A percentile compares a stretch with the other conserved stretches of the same genome.
Conservation (phyloP, 163 green algal genomes). For the Smithsoniella earleae region DNA sequence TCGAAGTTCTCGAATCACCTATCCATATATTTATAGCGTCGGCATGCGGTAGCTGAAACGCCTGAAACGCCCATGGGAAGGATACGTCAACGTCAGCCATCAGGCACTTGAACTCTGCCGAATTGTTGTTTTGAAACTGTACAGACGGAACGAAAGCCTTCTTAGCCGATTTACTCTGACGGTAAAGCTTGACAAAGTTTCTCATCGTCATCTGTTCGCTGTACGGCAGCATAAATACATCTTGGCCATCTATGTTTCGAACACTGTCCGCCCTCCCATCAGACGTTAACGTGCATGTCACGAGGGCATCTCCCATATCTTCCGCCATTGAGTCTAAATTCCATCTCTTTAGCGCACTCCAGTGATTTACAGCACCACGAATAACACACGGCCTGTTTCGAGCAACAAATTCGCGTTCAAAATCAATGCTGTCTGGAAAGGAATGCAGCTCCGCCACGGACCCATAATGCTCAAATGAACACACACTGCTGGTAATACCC, state of each 20-base stretch:
- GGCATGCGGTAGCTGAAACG: conserved; percentile 47
- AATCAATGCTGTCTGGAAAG: neutral
- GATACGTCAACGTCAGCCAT: conserved; percentile 41
- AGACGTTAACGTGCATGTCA: conserved; percentile 12
- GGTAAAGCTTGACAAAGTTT: conserved; percentile 26
- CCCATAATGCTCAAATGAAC: conserved; percentile 7
- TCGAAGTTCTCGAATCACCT: conserved; percentile 57
- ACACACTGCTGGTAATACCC: too few relatives aligned
- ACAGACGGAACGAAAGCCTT: neutral
- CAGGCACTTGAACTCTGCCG: conserved; percentile 39
- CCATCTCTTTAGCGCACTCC: neutral
- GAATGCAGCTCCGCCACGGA: conserved; percentile 7
- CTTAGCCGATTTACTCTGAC: neutral
- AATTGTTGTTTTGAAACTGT: conserved; percentile 33
- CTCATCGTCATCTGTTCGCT: conserved; percentile 16
- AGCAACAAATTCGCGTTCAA: neutral
- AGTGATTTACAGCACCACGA: conserved; percentile 1
- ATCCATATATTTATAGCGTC: conserved; percentile 84
- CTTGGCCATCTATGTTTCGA: neutral
- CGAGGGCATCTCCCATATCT: neutral
- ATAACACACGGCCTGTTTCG: conserved; percentile 27
- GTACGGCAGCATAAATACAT: conserved; percentile 15
- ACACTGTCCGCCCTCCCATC: conserved; percentile 5
- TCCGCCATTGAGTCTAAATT: conserved; percentile 8
- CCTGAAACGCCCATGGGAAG: conserved; percentile 53